A percentile compares a stretch with the other conserved stretches of the same genome.
Evolutionary conservation across 495 filamentous ascomycete genomes (phyloP).

Genomic region (Rostrohypoxylon terebratum): DNA sequence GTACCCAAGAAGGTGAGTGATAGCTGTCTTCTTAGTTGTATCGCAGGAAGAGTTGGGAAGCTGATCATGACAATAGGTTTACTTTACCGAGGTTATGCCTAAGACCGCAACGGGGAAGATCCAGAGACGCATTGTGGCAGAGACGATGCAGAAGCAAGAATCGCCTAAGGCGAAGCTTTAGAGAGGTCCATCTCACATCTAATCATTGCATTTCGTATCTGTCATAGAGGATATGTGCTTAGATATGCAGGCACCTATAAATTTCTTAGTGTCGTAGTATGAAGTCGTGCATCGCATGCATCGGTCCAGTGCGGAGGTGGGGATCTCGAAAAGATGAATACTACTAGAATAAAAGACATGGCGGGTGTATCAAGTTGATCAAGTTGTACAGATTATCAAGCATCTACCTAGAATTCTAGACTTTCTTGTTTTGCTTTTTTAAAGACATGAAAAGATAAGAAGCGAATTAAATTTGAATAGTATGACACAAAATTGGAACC

Average conservation of each 20-base stretch:
- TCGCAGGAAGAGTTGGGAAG: neutral
- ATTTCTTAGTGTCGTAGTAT: neutral
- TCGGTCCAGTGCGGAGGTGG: neutral
- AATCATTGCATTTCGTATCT: neutral
- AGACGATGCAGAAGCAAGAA: constrained; percentile 75
- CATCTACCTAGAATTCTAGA: neutral
- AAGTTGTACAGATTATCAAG: neutral
- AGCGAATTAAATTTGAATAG: constrained; percentile 9
- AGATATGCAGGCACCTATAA: neutral
- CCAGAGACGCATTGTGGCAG: constrained; percentile 81
- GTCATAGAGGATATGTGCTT: constrained; percentile 2
- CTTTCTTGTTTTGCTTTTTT: neutral
- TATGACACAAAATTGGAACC: constrained; percentile 22
- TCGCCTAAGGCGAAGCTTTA: constrained; percentile 56
- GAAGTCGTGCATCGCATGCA: constrained; percentile 9
- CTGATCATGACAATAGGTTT: constrained; percentile 64
- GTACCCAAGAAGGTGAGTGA: constrained; percentile 78
- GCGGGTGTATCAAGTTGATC: neutral
- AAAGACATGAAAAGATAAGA: constrained; percentile 12
- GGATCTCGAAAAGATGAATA: neutral
- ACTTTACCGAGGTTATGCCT: constrained; percentile 82
- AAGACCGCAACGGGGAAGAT: constrained; percentile 94
- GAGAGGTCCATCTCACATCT: neutral
- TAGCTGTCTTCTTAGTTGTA: neutral
- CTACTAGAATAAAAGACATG: constrained; percentile 8